Evolutionary conservation across 441 rosid genomes (phyloP).

Genomic region (Eutrema salsugineum): DNA sequence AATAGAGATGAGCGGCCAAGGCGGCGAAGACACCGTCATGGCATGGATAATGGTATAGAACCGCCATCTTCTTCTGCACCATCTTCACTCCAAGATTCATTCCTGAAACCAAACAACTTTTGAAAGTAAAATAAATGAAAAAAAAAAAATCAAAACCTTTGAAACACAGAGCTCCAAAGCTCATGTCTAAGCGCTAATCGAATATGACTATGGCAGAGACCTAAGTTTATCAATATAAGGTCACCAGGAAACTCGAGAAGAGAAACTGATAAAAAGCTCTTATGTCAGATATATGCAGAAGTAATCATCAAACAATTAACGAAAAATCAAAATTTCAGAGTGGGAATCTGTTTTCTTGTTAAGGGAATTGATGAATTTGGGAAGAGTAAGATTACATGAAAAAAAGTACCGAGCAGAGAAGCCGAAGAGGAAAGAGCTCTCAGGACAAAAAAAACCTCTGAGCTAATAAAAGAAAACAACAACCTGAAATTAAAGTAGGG

Average conservation of each 20-base stretch:
- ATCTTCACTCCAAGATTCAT: constrained; percentile 22
- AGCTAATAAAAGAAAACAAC: not conserved
- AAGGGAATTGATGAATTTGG: not conserved
- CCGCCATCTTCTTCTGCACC: constrained; percentile 42
- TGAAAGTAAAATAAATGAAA: not conserved
- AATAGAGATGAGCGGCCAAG: constrained; percentile 67
- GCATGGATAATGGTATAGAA: constrained; percentile 71
- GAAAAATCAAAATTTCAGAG: not conserved
- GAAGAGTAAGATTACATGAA: not conserved
- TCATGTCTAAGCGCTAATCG: not conserved
- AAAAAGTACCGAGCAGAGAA: constrained; percentile 9
- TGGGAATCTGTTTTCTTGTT: not conserved
- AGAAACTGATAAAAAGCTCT: not conserved
- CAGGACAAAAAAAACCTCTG: not conserved
- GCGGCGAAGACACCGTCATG: constrained; percentile 78
- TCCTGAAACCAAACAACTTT: not conserved
- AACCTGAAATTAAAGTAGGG: constrained; percentile 18
- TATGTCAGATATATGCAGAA: not conserved
- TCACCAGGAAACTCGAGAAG: not conserved
- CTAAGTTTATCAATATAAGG: not conserved
- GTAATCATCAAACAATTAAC: not conserved
- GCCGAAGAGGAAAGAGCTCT: not conserved
- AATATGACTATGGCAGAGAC: not conserved
- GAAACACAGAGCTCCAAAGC: not conserved
- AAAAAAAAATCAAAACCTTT: not conserved